phyloP scores from a whole-genome alignment of 371 early-diverging fungal genomes.

The Apophysomyces ossiformis region DNA sequence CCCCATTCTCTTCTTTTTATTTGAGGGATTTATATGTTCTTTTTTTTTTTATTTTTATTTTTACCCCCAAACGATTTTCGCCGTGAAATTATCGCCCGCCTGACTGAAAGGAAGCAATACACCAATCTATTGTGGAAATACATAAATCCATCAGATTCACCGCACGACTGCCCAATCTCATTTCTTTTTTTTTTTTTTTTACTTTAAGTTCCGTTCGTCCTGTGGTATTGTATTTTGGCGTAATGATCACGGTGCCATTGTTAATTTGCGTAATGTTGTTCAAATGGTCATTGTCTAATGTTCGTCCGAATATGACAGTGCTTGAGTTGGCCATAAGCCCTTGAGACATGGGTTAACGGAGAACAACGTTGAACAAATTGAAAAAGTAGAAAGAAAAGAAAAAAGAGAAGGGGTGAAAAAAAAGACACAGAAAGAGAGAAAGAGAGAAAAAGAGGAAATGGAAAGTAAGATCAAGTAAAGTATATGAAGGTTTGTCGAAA shows the following conservation, averaged over 20 bases:
- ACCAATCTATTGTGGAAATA: slow-evolving; percentile 36
- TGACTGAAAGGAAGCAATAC: slow-evolving; percentile 52
- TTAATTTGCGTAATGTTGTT: slow-evolving; percentile 45
- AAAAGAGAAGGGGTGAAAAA: neutral
- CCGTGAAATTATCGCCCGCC: slow-evolving; percentile 45
- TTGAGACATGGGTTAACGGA: slow-evolving; percentile 1
- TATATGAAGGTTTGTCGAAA: neutral
- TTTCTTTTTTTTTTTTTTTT: slow-evolving; percentile 17
- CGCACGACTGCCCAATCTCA: too few relatives aligned
- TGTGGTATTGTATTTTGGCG: slow-evolving; percentile 43
- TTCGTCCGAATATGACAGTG: slow-evolving; percentile 39
- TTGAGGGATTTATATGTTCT: too few relatives aligned
- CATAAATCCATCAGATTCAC: too few relatives aligned
- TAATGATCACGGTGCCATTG: slow-evolving; percentile 43
- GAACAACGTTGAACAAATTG: neutral
- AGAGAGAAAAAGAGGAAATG: slow-evolving; percentile 14
- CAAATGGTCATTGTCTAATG: slow-evolving; percentile 31
- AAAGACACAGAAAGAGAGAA: slow-evolving; percentile 2
- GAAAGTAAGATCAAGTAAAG: slow-evolving; percentile 14
- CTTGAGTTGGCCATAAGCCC: slow-evolving; percentile 3
- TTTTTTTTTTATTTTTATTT: too few relatives aligned
- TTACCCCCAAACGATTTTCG: slow-evolving; percentile 58
- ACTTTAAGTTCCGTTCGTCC: slow-evolving; percentile 46
- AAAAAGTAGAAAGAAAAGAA: neutral
- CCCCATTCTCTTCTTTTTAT: too few relatives aligned